These are phyloP conservation scores for Crinitomyces ghanaensis DNA, from an alignment of 805 yeast species.

Conservation along the genomic window DNA sequence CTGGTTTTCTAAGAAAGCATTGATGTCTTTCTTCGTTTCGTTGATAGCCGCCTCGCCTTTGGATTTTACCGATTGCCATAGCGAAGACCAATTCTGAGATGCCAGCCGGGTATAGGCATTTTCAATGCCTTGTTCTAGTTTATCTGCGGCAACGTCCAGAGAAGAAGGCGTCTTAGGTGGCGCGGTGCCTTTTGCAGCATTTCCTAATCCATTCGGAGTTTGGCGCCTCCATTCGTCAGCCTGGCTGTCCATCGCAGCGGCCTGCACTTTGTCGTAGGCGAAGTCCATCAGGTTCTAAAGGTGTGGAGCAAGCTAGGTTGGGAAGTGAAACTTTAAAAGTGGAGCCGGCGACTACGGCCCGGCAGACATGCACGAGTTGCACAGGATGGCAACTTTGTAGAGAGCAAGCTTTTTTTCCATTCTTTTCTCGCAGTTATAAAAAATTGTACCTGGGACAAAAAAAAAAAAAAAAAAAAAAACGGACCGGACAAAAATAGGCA, in stretches of 20 bases:
- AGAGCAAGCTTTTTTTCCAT: too few species aligned
- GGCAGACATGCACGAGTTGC: too few species aligned
- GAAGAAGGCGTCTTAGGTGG: conserved; percentile 7
- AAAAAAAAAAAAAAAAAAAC: too few species aligned
- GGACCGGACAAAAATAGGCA: too few species aligned
- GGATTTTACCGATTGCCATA: conserved; percentile 22
- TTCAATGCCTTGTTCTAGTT: conserved; percentile 18
- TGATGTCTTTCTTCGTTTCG: conserved; percentile 20
- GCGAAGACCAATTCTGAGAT: conserved; percentile 13
- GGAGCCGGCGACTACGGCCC: too few species aligned
- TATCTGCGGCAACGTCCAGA: conserved; percentile 20
- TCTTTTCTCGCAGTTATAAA: too few species aligned
- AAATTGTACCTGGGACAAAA: too few species aligned
- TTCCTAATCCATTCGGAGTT: neutral
- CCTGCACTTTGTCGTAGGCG: conserved; percentile 14
- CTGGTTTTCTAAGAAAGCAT: conserved; percentile 10
- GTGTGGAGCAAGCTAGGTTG: too few species aligned
- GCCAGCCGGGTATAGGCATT: conserved; percentile 13
- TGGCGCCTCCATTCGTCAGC: conserved; percentile 8
- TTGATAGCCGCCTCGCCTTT: conserved; percentile 20
- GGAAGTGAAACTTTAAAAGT: too few species aligned
- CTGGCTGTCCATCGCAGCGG: conserved; percentile 3
- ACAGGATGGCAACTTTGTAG: too few species aligned
- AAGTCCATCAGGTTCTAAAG: conserved; percentile 16
- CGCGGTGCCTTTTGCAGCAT: conserved; percentile 1